Evolutionary conservation across 148 eudicot genomes (phyloP).

Genomic region (Fallopia convolvulus): DNA sequence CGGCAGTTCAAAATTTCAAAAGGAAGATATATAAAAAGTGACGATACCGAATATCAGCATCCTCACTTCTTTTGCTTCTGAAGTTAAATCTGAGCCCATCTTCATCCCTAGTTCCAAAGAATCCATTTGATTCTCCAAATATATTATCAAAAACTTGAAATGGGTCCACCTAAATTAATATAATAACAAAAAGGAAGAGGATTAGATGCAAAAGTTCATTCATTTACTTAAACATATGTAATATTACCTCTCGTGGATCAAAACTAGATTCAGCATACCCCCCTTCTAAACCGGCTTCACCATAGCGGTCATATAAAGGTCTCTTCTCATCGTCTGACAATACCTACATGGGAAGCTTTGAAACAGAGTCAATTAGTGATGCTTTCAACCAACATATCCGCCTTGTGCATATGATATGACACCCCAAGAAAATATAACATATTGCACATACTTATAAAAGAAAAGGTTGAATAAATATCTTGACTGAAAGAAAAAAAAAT

Average conservation of each 20-base stretch:
- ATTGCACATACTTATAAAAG: background rate
- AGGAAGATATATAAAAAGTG: background rate
- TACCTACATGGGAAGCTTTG: constrained; percentile 43
- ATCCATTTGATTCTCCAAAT: constrained; percentile 56
- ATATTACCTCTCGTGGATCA: constrained; percentile 52
- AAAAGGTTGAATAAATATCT: background rate
- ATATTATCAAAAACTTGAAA: constrained; percentile 65
- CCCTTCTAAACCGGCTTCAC: constrained; percentile 81
- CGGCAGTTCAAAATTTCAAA: background rate
- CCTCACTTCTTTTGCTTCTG: constrained; percentile 34
- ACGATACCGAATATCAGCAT: constrained; percentile 63
- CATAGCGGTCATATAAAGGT: constrained; percentile 77
- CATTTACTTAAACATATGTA: background rate
- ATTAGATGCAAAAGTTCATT: background rate
- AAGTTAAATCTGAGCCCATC: constrained; percentile 37
- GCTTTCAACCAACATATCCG: background rate
- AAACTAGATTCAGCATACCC: constrained; percentile 44
- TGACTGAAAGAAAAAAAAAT: background rate
- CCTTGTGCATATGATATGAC: background rate
- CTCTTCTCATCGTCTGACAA: constrained; percentile 78
- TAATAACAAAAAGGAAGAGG: background rate
- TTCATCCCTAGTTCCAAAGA: constrained; percentile 53
- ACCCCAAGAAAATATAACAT: background rate
- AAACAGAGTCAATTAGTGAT: background rate
- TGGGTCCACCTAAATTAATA: constrained; percentile 54